Conservation (phyloP, 2,329 filamentous ascomycete species). For the Verticillium alfalfae region DNA sequence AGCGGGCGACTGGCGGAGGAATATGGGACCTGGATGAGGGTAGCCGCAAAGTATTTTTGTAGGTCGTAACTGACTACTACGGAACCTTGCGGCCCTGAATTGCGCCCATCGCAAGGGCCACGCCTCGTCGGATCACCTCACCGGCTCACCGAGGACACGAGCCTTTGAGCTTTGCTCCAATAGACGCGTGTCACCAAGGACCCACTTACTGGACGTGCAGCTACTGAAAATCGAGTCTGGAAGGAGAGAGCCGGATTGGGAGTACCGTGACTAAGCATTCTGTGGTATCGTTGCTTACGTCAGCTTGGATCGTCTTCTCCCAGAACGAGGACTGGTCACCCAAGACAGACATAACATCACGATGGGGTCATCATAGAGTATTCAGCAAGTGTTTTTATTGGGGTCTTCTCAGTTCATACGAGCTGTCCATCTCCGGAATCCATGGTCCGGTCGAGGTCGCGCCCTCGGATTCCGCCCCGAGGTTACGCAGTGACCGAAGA, state of each 20-base stretch:
- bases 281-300: too few species aligned
- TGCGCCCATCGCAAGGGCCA: neutral
- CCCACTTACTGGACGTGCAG: neutral
- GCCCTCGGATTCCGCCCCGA: neutral
- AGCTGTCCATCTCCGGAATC: constrained; percentile 23
- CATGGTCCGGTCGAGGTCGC: constrained; percentile 15
- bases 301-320: too few species aligned
- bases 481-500: constrained; percentile 17
- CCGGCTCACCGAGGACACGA: neutral
- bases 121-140: neutral
- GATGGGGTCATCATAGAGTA: constrained; percentile 2
- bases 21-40: neutral
- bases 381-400: constrained; percentile 27
- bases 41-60: neutral
- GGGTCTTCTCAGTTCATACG: constrained; percentile 35
- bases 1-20: neutral
- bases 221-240: neutral
- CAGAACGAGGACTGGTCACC: too few species aligned
- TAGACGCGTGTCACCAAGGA: neutral
- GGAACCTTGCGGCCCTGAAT: neutral
- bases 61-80: neutral
- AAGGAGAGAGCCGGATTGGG: neutral
- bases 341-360: neutral
- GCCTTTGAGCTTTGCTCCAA: neutral
- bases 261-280: too few species aligned